Evolutionary conservation across 164 flowering plant species (phyloP).

Genomic region (Saururus chinensis): DNA sequence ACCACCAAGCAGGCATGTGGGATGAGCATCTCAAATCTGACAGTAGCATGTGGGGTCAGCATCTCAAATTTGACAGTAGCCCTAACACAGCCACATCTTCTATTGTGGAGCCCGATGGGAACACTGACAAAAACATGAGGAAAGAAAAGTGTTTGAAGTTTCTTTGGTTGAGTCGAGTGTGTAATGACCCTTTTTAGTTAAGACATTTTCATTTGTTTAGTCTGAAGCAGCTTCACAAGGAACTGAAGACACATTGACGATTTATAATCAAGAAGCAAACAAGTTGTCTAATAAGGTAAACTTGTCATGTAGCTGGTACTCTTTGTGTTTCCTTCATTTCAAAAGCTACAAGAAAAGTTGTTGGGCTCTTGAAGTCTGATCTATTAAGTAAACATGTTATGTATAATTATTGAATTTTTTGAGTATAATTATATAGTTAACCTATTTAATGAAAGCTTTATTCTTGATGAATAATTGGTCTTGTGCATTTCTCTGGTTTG

Average conservation of each 20-base stretch:
- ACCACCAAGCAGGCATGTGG: constrained; percentile 71
- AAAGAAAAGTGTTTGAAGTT: neutral
- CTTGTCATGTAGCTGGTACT: neutral
- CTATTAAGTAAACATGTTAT: too few relatives aligned
- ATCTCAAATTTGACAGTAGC: constrained; percentile 39
- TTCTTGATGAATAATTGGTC: too few relatives aligned
- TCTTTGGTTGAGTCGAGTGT: neutral
- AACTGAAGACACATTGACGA: constrained; percentile 27
- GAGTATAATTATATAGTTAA: too few relatives aligned
- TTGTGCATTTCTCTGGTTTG: too few relatives aligned
- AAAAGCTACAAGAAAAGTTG: too few relatives aligned
- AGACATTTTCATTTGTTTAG: constrained; percentile 20
- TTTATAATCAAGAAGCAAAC: constrained; percentile 59
- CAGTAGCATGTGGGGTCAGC: constrained; percentile 62
- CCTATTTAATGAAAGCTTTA: too few relatives aligned
- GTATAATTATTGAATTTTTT: too few relatives aligned
- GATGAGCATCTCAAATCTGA: constrained; percentile 46
- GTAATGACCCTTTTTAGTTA: neutral
- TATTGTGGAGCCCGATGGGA: constrained; percentile 34
- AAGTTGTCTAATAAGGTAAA: constrained; percentile 64
- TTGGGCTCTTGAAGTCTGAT: too few relatives aligned
- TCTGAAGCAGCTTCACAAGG: constrained; percentile 73
- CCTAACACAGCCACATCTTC: constrained; percentile 32
- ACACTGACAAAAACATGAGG: constrained; percentile 53
- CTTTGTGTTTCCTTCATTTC: too few relatives aligned